A percentile compares a stretch with the other conserved stretches of the same genome.
phyloP scores from a whole-genome alignment of 352 stramenopile genomes.

The Ochromonadaceae sp. region DNA sequence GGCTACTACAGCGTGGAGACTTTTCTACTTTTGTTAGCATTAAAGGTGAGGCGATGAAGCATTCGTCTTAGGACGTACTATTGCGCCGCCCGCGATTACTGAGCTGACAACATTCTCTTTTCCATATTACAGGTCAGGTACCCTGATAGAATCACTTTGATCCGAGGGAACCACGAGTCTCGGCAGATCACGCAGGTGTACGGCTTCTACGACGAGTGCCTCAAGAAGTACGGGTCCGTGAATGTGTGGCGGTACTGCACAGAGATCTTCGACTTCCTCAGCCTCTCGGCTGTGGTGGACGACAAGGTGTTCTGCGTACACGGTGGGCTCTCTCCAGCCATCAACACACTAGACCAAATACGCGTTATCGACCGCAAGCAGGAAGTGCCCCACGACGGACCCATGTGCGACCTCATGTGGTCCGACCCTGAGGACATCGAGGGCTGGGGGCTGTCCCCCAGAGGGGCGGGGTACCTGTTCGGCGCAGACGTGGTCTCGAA shows the following conservation, averaged over 20 bases:
- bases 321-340: slow-evolving; percentile 87
- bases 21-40: slow-evolving; percentile 87
- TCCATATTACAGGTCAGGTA: slow-evolving; percentile 65
- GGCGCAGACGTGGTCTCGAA: slow-evolving; percentile 93
- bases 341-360: slow-evolving; percentile 89
- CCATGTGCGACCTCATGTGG: slow-evolving; percentile 93
- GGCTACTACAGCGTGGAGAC: slow-evolving; percentile 99
- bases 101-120: too few relatives aligned
- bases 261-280: slow-evolving; percentile 99
- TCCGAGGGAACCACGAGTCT: slow-evolving; percentile 96
- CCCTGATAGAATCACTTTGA: slow-evolving; percentile 94
- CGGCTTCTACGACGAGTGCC: slow-evolving; percentile 98
- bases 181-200: slow-evolving; percentile 98
- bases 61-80: too few relatives aligned
- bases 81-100: too few relatives aligned
- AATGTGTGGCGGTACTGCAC: slow-evolving; percentile 99
- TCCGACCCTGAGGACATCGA: slow-evolving; percentile 85
- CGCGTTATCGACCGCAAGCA: slow-evolving; percentile 87
- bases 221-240: slow-evolving; percentile 89
- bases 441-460: slow-evolving; percentile 90
- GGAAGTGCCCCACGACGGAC: slow-evolving; percentile 94
- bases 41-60: slow-evolving; percentile 89
- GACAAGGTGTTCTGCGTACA: slow-evolving; percentile 99
- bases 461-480: slow-evolving; percentile 94
- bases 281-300: slow-evolving; percentile 92